phyloP scores from a whole-genome alignment of 768 basidiomycete genomes.

The Kwoniella shandongensis region DNA sequence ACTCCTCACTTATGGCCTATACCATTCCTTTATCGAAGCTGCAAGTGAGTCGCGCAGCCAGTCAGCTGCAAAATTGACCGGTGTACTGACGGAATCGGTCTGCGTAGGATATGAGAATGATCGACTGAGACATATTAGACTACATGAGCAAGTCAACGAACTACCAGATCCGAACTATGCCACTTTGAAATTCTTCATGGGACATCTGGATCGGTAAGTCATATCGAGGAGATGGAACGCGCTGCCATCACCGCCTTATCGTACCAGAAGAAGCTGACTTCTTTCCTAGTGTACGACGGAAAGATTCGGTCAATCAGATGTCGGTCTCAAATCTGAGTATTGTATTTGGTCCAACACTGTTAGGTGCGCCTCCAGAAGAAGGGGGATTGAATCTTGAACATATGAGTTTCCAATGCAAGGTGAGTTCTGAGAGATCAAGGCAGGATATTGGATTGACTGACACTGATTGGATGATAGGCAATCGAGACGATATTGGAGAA shows the following conservation, averaged over 20 bases:
- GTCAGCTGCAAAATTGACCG: not conserved
- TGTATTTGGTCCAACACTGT: constrained; percentile 96
- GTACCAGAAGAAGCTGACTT: not conserved
- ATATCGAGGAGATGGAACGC: too few relatives aligned
- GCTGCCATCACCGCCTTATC: not conserved
- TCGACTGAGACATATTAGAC: constrained; percentile 85
- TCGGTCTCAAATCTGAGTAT: constrained; percentile 88
- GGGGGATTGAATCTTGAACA: constrained; percentile 55
- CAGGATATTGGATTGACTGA: constrained; percentile 49
- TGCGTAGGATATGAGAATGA: constrained; percentile 69
- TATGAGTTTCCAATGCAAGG: constrained; percentile 57
- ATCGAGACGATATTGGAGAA: constrained; percentile 93
- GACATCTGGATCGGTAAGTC: constrained; percentile 80
- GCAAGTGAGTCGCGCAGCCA: constrained; percentile 65
- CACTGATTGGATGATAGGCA: constrained; percentile 61
- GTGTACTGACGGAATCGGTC: constrained; percentile 60
- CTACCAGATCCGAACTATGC: constrained; percentile 99
- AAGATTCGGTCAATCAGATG: constrained; percentile 83
- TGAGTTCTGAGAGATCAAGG: constrained; percentile 55
- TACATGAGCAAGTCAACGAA: constrained; percentile 97
- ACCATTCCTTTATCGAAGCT: constrained; percentile 92
- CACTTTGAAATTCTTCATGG: constrained; percentile 91
- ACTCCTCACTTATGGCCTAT: constrained; percentile 74
- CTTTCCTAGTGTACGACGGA: constrained; percentile 65
- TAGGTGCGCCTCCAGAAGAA: constrained; percentile 64